Evolutionary conservation across 1,284 basidiomycete genomes (phyloP).

Genomic region (Naganishia sp.): DNA sequence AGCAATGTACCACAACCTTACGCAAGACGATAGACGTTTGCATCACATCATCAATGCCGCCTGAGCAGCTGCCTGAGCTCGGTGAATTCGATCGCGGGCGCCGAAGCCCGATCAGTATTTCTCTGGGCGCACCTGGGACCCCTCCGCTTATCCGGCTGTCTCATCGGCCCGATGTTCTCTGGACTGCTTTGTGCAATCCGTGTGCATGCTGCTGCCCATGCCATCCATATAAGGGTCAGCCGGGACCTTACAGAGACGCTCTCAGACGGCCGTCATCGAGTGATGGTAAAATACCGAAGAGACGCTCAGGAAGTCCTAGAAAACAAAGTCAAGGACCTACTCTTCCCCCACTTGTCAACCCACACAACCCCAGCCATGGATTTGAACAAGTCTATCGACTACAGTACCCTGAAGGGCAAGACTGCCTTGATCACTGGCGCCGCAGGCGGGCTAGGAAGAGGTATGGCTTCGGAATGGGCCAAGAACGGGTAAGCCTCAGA

Average conservation of each 20-base stretch:
- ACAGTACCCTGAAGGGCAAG: constrained; percentile 28
- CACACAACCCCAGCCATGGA: constrained; percentile 15
- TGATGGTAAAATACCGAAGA: neutral
- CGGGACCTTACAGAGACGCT: too few relatives aligned
- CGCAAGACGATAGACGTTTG: too few relatives aligned
- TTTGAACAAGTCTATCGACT: constrained; percentile 27
- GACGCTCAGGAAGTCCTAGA: constrained; percentile 10
- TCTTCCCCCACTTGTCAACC: constrained; percentile 1
- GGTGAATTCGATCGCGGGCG: neutral
- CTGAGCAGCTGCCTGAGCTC: neutral
- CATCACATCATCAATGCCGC: too few relatives aligned
- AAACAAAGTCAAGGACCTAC: constrained; percentile 15
- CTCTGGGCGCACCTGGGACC: constrained; percentile 1
- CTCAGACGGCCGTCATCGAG: neutral
- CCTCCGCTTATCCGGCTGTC: constrained; percentile 21
- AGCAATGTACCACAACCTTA: too few relatives aligned
- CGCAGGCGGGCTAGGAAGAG: constrained; percentile 30
- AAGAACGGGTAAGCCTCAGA: constrained; percentile 28
- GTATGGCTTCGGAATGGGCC: constrained; percentile 32
- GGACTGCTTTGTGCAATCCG: too few relatives aligned
- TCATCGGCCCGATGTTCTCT: neutral
- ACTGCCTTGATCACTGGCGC: constrained; percentile 33
- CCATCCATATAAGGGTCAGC: neutral
- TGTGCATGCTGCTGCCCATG: too few relatives aligned
- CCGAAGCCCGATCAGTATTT: neutral